Conservation (phyloP, 306 rosid species). For the Glycine soja region DNA sequence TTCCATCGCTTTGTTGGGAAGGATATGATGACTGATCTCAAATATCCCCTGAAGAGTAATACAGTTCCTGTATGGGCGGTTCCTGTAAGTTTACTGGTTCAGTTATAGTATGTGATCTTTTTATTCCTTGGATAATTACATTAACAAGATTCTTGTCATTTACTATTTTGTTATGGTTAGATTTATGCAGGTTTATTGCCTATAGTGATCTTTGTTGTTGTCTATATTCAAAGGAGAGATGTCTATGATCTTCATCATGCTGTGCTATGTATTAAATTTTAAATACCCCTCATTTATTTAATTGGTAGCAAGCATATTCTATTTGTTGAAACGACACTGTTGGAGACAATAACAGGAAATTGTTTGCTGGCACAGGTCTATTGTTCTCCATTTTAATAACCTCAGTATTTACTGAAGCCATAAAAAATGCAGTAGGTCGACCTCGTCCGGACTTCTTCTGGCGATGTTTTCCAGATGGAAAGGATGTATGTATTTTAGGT, state of each 20-base stretch:
- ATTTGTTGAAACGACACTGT: conserved; percentile 29
- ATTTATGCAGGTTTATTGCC: conserved; percentile 77
- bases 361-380: conserved; percentile 66
- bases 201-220: conserved; percentile 62
- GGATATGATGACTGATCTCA: conserved; percentile 91
- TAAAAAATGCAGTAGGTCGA: conserved; percentile 88
- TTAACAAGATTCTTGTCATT: conserved; percentile 33
- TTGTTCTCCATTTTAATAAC: conserved; percentile 75
- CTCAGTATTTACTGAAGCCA: conserved; percentile 73
- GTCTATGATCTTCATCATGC: conserved; percentile 96
- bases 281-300: neutral
- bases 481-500: conserved; percentile 66
- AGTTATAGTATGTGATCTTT: conserved; percentile 5
- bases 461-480: conserved; percentile 98
- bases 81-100: conserved; percentile 68
- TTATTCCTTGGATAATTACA: neutral
- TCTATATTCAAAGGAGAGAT: conserved; percentile 79
- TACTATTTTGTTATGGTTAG: conserved; percentile 54
- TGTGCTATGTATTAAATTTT: conserved; percentile 66
- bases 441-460: conserved; percentile 97
- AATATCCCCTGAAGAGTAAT: conserved; percentile 78
- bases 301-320: conserved; percentile 22
- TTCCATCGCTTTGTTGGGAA: conserved; percentile 91
- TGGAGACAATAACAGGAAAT: conserved; percentile 35
- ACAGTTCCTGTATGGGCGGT: conserved; percentile 88